Base-by-base conservation (phyloP, 75 land plant genomes). In the Adiantum capillusveneris region DNA sequence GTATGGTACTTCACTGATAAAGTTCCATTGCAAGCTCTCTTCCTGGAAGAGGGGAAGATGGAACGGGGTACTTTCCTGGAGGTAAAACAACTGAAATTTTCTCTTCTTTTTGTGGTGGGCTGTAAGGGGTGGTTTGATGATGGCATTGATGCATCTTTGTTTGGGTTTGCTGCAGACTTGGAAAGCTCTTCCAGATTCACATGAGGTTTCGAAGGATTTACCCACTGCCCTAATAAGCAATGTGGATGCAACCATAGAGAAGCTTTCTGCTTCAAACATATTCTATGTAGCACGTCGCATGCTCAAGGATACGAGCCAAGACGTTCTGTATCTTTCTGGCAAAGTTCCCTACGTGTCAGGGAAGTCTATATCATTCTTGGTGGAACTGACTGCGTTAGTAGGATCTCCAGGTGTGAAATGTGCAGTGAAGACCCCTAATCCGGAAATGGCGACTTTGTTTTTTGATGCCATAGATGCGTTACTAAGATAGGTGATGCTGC, bases 1-100 rank as follows among this genome's bases (percentile, higher is more conserved):
- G 99, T 95, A 13, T 95, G 92, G 99, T 95, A 95, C 69, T 95
- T 95, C 79, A 91, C 62, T 58, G 99, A 95, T 56, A 95, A 84
- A 66, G 74, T 95, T 34, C 73, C 80, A 30, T 66, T 95, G 60
- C 78, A 75, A 42, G 77, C 74, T 11, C 71, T 95, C 25, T 90
- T 95, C 63, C 28, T 73, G 1, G 99, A 95, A 50, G 99, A 95
- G 57, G 99, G 99, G 26, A 82, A 61, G 49, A 90, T 90, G 97
- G 99, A 95, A 44, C 84, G 99, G 28, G 66, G 68, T 34, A 55
- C 52, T 22, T 95, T 95, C 73, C 83, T 90, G 0, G 99, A 95
- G 99, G 99, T 95, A n/a, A n/a, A n/a, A n/a, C n/a, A n/a, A n/a
- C n/a, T n/a, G n/a, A n/a, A n/a, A n/a, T n/a, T n/a, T n/a, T n/a